A percentile compares a stretch with the other conserved stretches of the same genome.
These are phyloP conservation scores for Logfia minima DNA, from an alignment of 129 eudicot genomes.

Conservation along the genomic window DNA sequence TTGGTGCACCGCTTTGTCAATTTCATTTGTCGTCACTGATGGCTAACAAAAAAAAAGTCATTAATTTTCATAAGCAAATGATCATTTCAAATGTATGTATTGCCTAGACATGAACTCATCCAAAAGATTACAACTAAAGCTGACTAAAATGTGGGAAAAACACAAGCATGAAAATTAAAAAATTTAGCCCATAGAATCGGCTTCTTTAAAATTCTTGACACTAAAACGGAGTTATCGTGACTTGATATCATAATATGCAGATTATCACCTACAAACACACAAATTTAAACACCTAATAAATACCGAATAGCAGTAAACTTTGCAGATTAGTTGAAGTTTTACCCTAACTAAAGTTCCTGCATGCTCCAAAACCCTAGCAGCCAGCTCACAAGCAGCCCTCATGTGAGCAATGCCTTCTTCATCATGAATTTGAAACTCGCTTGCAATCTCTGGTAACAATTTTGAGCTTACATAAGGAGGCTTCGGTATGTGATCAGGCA, in stretches of 20 bases:
- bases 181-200: neutral
- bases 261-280: too few relatives aligned
- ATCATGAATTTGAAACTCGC: conserved; percentile 72
- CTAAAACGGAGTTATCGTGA: neutral
- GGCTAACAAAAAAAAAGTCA: conserved; percentile 49
- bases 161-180: neutral
- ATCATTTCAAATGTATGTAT: neutral
- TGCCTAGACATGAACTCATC: neutral
- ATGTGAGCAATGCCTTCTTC: conserved; percentile 81
- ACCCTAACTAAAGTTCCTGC: conserved; percentile 97
- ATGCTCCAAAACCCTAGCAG: conserved; percentile 85
- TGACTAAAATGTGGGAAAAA: neutral
- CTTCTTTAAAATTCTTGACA: neutral
- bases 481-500: conserved; percentile 86
- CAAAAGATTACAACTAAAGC: neutral
- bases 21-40: conserved; percentile 94
- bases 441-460: conserved; percentile 74
- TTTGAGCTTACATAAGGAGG: conserved; percentile 83
- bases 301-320: neutral
- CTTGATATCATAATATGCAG: too few relatives aligned
- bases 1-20: conserved; percentile 94
- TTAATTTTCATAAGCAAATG: neutral
- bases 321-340: conserved; percentile 20
- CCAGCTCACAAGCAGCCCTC: conserved; percentile 96
- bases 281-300: too few relatives aligned